Base-by-base conservation (phyloP, 2,329 filamentous ascomycete genomes). In the Lizonia empirigonia region DNA sequence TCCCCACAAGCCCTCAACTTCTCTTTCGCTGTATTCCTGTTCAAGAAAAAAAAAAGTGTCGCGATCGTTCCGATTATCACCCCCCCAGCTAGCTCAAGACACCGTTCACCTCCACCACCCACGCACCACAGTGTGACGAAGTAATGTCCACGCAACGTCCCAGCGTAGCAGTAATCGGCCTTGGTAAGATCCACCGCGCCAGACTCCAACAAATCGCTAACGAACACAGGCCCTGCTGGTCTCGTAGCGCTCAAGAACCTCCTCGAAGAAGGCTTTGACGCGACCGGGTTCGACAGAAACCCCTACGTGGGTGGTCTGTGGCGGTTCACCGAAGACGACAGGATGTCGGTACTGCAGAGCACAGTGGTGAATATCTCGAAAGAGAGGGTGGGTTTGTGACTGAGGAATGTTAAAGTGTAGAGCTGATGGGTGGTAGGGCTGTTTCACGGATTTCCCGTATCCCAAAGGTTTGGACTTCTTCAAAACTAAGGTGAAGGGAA, bases 371-470 rank as follows among this genome's bases (percentile, higher is more conserved):
- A 65, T 27, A 51, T 62, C 7, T 65, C 62, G 5, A 65, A 59
- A 44, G 56, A 66, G 22, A 46, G 59, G 24, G 56, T 55, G 10
- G n/a, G 34, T 29, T 20, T 23, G 26, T 13, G n/a, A 13, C 5
- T 29, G 4, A 13, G 12, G 5, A 13, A 9, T 29, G 12, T 9
- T n/a, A 13, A 10, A 29, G 26, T 2, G n/a, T 29, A n/a, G 7
- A 7, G 6, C n/a, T 29, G 26, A 29, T 5, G 12, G 26, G 26
- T 29, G 4, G n/a, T 24, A 62, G 53, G 54, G 59, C 1, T 65
- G 60, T 33, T 66, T 65, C 19, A 59, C 60, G 2, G 63, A 66
- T 22, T 65, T 56, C 23, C 62, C 60, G 0, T 65, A 46, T 20
- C 45, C 58, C 2, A 46, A 63, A 36, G 44, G 60, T 58, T 3